Conservation (phyloP, 1,139 yeast species). For the Blastobotrys buckinghamii region DNA sequence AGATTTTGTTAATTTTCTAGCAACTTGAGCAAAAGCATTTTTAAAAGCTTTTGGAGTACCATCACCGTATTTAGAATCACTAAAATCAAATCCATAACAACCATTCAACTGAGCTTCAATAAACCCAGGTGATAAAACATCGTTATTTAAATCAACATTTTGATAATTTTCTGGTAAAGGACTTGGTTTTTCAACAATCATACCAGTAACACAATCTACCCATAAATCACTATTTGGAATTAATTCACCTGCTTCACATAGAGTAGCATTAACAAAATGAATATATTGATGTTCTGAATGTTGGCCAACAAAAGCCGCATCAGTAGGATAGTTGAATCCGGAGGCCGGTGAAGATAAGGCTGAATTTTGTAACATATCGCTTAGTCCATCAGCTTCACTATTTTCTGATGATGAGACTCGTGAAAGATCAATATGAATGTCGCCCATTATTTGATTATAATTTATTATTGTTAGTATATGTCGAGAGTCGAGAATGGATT, state of each 20-base stretch:
- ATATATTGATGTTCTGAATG: constrained; percentile 8
- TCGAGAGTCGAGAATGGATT: not conserved
- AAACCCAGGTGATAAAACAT: constrained; percentile 52
- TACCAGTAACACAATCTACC: constrained; percentile 42
- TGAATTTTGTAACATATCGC: constrained; percentile 14
- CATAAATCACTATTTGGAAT: constrained; percentile 40
- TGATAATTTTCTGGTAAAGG: constrained; percentile 17
- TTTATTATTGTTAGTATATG: not conserved
- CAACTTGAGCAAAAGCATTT: constrained; percentile 22
- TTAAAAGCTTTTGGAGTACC: constrained; percentile 31
- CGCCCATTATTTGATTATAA: constrained; percentile 6
- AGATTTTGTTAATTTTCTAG: constrained; percentile 39
- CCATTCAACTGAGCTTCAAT: constrained; percentile 61
- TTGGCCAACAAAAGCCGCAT: constrained; percentile 9
- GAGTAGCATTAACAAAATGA: constrained; percentile 45
- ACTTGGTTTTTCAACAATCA: constrained; percentile 36
- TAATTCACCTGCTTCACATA: constrained; percentile 47
- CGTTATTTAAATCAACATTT: constrained; percentile 44
- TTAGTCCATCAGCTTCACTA: constrained; percentile 11
- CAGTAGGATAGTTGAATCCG: constrained; percentile 4
- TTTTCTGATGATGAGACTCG: constrained; percentile 13
- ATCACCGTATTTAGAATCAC: constrained; percentile 38
- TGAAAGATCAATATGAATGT: constrained; percentile 12
- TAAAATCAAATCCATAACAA: constrained; percentile 53
- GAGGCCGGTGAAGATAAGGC: constrained; percentile 15